phyloP scores from a whole-genome alignment of 805 yeast species.

The Saccharomycodes ludwigii region DNA sequence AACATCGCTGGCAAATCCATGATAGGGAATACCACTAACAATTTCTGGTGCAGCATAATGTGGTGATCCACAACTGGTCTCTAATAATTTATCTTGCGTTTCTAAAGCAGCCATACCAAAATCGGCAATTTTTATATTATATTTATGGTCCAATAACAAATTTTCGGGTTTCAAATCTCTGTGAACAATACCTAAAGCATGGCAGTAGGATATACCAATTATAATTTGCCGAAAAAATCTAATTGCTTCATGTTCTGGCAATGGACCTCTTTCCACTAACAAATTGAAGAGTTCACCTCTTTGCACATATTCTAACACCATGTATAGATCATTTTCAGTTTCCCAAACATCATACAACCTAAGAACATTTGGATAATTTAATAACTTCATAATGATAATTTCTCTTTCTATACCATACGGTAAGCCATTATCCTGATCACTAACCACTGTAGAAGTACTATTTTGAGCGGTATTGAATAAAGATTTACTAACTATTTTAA shows the following conservation, averaged over 20 bases:
- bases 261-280: slow-evolving; percentile 46
- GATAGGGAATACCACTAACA: slow-evolving; percentile 88
- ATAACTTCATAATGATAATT: slow-evolving; percentile 90
- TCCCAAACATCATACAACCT: slow-evolving; percentile 97
- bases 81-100: slow-evolving; percentile 65
- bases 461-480: slow-evolving; percentile 9
- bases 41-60: slow-evolving; percentile 98
- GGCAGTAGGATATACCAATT: slow-evolving; percentile 73
- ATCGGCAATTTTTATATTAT: slow-evolving; percentile 91
- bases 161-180: slow-evolving; percentile 81
- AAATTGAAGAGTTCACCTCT: slow-evolving; percentile 81
- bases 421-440: slow-evolving; percentile 41
- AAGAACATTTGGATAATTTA: slow-evolving; percentile 89
- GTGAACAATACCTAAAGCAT: slow-evolving; percentile 77
- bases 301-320: slow-evolving; percentile 72
- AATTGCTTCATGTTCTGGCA: slow-evolving; percentile 84
- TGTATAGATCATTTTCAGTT: slow-evolving; percentile 74
- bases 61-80: slow-evolving; percentile 96
- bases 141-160: slow-evolving; percentile 63
- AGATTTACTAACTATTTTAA: slow-evolving; percentile 65
- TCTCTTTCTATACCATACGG: slow-evolving; percentile 97
- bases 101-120: slow-evolving; percentile 99
- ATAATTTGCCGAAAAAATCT: slow-evolving; percentile 80
- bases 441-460: slow-evolving; percentile 8
- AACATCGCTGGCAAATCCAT: slow-evolving; percentile 93